A percentile compares a stretch with the other conserved stretches of the same genome.
Evolutionary conservation across 2,329 filamentous ascomycete genomes (phyloP).

Genomic region (Laburnicola sp.): DNA sequence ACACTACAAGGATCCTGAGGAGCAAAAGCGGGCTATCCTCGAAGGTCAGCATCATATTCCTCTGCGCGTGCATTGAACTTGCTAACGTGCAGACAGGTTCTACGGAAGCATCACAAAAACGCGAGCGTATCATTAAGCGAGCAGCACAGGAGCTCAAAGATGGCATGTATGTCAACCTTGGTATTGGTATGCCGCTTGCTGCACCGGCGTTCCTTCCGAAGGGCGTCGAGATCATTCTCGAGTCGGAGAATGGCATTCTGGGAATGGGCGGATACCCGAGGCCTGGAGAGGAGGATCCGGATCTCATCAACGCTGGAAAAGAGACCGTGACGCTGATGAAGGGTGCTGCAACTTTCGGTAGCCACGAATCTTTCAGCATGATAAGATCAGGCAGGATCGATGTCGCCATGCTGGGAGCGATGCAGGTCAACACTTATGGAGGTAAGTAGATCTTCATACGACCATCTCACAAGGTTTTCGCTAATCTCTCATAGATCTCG

Average conservation of each 20-base stretch:
- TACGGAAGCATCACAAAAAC: slow-evolving; percentile 45
- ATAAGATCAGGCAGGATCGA: slow-evolving; percentile 85
- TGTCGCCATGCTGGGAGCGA: slow-evolving; percentile 84
- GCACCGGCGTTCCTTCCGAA: slow-evolving; percentile 74
- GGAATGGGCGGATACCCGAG: slow-evolving; percentile 52
- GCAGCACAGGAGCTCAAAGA: slow-evolving; percentile 93
- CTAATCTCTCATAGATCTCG: slow-evolving; percentile 65
- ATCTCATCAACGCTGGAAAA: slow-evolving; percentile 91
- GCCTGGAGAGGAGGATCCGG: slow-evolving; percentile 76
- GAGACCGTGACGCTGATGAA: slow-evolving; percentile 85
- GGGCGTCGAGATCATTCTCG: slow-evolving; percentile 59
- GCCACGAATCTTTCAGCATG: slow-evolving; percentile 91
- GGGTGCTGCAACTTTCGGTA: slow-evolving; percentile 79
- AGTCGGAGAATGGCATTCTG: slow-evolving; percentile 60
- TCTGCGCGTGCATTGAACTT: background rate
- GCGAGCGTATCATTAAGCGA: slow-evolving; percentile 81
- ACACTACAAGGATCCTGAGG: slow-evolving; percentile 70
- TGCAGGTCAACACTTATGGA: slow-evolving; percentile 72
- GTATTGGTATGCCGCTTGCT: slow-evolving; percentile 92
- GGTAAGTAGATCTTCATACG: slow-evolving; percentile 20
- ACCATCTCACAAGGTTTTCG: background rate
- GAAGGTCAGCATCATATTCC: slow-evolving; percentile 56
- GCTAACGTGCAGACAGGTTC: slow-evolving; percentile 23
- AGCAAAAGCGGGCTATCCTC: slow-evolving; percentile 66
- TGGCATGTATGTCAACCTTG: slow-evolving; percentile 91